Evolutionary conservation across 345 rosid species (phyloP), one percentile per base, ranked within the genome.

Genomic region (Eucalyptus regnans): DNA sequence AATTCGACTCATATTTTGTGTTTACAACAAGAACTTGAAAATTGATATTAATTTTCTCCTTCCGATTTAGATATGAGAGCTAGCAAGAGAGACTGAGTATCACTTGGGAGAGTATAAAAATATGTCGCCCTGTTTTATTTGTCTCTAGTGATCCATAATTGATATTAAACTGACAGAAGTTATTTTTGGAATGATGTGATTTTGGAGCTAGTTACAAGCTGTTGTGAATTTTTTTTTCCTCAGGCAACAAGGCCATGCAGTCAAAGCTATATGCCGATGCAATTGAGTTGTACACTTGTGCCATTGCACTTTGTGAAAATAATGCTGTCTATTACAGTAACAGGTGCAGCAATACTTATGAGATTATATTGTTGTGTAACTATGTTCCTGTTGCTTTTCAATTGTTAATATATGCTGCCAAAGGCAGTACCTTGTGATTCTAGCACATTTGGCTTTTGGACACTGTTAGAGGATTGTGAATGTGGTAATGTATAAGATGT

Each of bases 241-340:
- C 90, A 97, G 99, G 99, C 92, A 97, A 97, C 96, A 94, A 88
- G 93, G 97, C 95, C 5, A 92, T 96, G 98, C 98, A 94, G 91
- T 93, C 92, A 52, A 93, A 94, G 93, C 91, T 83, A n/a, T 97
- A 94, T 91, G 86, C 90, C 22, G 95, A 95, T 64, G 98, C 99
- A 86, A 90, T 96, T 89, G 95, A 97, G 88, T 89, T 94, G 89
- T 97, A 97, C 94, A 91, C 97, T 89, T 91, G 93, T 89, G 98
- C 99, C 54, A 95, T 95, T 90, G 92, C 97, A 50, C 96, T 97
- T 44, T 81, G 89, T 25, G 93, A 93, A 90, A 89, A 93, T 43
- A 96, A 94, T 88, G 97, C 99, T 90, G 95, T 97, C 89, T 97
- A 96, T 91, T 95, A 94, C 92, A 96, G 97, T 91, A 97, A 97